phyloP scores from a whole-genome alignment of 352 stramenopile genomes.

The Globisporangium camurandrum region DNA sequence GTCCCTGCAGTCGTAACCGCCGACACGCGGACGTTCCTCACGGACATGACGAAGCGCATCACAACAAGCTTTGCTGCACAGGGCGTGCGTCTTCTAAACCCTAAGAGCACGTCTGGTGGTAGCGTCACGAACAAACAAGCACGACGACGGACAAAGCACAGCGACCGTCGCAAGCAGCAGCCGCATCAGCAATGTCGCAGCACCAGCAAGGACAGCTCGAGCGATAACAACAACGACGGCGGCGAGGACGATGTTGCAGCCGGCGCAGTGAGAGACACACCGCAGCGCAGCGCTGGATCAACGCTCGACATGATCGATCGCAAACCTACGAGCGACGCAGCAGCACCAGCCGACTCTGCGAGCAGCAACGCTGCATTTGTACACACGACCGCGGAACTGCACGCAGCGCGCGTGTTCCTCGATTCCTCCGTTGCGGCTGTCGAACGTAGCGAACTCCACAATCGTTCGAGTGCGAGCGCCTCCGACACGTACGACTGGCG shows the following conservation, averaged over 20 bases:
- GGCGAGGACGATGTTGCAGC: neutral
- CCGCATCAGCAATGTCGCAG: neutral
- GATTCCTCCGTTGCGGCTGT: conserved; percentile 19
- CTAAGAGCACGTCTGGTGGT: neutral
- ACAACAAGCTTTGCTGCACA: conserved; percentile 9
- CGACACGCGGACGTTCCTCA: conserved; percentile 35
- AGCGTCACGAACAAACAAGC: neutral
- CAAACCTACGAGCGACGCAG: neutral
- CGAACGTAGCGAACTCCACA: too few species aligned
- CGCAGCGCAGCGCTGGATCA: too few species aligned
- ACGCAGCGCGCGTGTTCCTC: conserved; percentile 34
- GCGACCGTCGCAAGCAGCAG: conserved; percentile 1
- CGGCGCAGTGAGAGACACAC: too few species aligned
- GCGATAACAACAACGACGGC: neutral
- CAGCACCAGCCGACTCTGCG: neutral
- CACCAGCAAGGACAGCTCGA: neutral
- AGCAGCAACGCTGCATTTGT: conserved; percentile 1
- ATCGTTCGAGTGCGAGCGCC: too few species aligned
- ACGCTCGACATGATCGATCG: too few species aligned
- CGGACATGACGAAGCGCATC: conserved; percentile 24
- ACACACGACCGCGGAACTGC: conserved; percentile 4
- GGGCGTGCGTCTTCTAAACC: too few species aligned
- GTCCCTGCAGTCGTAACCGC: conserved; percentile 26
- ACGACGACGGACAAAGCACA: neutral
- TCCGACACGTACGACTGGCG: too few species aligned